Conservation (phyloP, 129 eudicot genomes). For the Scalesia atractyloides region DNA sequence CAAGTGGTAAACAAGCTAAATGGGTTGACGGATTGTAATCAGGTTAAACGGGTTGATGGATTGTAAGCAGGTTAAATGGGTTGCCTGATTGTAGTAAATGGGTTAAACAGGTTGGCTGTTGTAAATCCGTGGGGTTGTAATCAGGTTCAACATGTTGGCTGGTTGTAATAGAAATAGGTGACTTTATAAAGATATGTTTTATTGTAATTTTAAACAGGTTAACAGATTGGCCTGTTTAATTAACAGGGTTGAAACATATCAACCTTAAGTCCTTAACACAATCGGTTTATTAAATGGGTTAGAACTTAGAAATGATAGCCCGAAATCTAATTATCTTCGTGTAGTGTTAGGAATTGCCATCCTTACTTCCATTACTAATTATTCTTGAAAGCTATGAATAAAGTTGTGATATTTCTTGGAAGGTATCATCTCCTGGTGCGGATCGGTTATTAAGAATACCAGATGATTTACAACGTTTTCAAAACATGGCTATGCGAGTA, state of each 20-base stretch:
- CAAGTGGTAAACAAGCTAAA: no score
- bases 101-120: no score
- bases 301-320: background rate
- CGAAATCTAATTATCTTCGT: background rate
- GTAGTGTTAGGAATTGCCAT: background rate
- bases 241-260: background rate
- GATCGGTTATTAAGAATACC: conserved; percentile 83
- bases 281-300: background rate
- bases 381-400: background rate
- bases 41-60: no score
- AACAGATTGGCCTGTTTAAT: background rate
- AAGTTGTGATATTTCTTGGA: background rate
- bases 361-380: background rate
- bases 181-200: background rate
- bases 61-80: no score
- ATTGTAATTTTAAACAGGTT: background rate
- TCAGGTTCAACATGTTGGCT: background rate
- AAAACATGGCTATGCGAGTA: conserved; percentile 81
- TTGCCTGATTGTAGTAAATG: no score
- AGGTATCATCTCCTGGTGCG: conserved; percentile 93
- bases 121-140: no score
- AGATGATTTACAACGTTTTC: conserved; percentile 76
- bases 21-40: no score
- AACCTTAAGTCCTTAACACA: background rate
- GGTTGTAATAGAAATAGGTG: no score